A percentile compares a stretch with the other conserved stretches of the same genome.
Conservation (phyloP, 2,329 filamentous ascomycete species). For the Beauveria sp. region DNA sequence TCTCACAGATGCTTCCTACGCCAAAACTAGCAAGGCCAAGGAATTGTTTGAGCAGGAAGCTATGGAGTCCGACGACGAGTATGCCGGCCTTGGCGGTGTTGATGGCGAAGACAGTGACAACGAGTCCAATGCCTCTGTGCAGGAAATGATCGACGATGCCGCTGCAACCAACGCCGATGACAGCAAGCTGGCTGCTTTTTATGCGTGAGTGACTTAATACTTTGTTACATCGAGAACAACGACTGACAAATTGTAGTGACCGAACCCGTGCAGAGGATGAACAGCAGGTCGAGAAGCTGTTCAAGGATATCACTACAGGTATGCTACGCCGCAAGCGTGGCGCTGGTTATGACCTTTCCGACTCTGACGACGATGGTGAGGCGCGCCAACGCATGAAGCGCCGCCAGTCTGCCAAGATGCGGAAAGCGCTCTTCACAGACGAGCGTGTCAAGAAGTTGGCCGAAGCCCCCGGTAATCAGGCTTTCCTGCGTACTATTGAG, state of each 20-base stretch:
- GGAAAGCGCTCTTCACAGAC: slow-evolving; percentile 77
- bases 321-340: slow-evolving; percentile 77
- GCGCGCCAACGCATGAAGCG: slow-evolving; percentile 73
- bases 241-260: slow-evolving; percentile 43
- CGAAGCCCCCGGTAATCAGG: slow-evolving; percentile 78
- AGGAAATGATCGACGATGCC: slow-evolving; percentile 86
- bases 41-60: slow-evolving; percentile 88
- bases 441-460: slow-evolving; percentile 88
- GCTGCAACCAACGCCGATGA: slow-evolving; percentile 71
- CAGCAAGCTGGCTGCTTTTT: slow-evolving; percentile 74
- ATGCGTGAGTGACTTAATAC: slow-evolving; percentile 60
- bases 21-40: slow-evolving; percentile 79
- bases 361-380: slow-evolving; percentile 83
- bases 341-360: slow-evolving; percentile 75
- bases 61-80: slow-evolving; percentile 97
- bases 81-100: slow-evolving; percentile 82
- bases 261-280: slow-evolving; percentile 75
- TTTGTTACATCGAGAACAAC: slow-evolving; percentile 14
- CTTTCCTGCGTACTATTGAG: slow-evolving; percentile 85
- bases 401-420: slow-evolving; percentile 83
- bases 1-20: slow-evolving; percentile 57
- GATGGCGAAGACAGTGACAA: slow-evolving; percentile 83
- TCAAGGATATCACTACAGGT: slow-evolving; percentile 87
- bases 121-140: slow-evolving; percentile 60
- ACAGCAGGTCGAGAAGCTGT: slow-evolving; percentile 81